A percentile compares a stretch with the other conserved stretches of the same genome.
Conservation (phyloP, 345 rosid species). For the Arabidopsis arenosa region DNA sequence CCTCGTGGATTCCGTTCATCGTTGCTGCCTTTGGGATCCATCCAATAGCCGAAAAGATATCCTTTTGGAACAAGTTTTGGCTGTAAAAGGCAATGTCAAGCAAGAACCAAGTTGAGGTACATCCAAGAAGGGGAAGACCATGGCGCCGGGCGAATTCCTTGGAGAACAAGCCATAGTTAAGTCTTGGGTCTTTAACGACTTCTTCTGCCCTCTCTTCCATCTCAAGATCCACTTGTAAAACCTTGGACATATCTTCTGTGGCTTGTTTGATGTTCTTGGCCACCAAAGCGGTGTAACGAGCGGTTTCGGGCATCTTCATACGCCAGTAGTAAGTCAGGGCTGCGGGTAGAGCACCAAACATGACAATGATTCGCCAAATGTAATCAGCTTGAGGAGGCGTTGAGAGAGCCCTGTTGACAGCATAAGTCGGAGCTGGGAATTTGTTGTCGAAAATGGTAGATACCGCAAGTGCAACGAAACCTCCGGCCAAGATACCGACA, state of each 20-base stretch:
- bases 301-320: no score
- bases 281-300: no score
- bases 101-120: constrained; percentile 70
- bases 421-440: constrained; percentile 44
- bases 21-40: constrained; percentile 70
- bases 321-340: no score
- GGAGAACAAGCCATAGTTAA: constrained; percentile 54
- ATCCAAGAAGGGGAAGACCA: constrained; percentile 67
- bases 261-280: no score
- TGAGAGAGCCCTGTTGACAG: no score
- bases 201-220: no score
- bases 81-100: constrained; percentile 76
- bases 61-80: constrained; percentile 76
- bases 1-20: constrained; percentile 68
- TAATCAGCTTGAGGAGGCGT: no score
- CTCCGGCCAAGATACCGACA: constrained; percentile 73
- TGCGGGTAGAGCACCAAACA: no score
- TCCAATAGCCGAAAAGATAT: constrained; percentile 65
- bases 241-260: no score
- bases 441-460: constrained; percentile 49
- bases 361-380: no score
- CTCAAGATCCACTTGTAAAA: no score
- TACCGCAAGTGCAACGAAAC: constrained; percentile 54
- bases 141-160: constrained; percentile 52
- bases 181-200: no score